A percentile compares a stretch with the other conserved stretches of the same genome.
Evolutionary conservation across 2,329 filamentous ascomycete genomes (phyloP).

Genomic region (Orbilia ellipsospora): DNA sequence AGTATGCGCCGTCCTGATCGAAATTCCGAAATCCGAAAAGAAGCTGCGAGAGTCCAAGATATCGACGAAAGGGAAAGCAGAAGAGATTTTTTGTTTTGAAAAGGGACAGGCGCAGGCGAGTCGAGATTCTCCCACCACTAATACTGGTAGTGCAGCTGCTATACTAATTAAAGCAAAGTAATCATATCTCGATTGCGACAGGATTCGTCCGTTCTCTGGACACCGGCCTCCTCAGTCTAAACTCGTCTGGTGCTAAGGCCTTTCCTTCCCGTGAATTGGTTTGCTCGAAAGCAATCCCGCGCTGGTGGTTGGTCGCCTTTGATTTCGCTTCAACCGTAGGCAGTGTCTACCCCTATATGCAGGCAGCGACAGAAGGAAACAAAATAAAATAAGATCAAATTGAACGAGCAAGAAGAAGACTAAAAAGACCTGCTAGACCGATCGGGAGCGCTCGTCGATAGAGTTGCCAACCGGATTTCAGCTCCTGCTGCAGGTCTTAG

Average conservation of each 20-base stretch:
- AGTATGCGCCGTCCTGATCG: too few species aligned
- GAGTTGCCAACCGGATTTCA: neutral
- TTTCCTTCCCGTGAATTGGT: slow-evolving; percentile 1
- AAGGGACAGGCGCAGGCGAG: neutral
- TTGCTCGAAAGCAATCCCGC: slow-evolving; percentile 1
- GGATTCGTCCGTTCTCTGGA: neutral
- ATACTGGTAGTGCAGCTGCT: too few species aligned
- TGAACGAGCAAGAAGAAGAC: neutral
- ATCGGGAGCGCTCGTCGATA: slow-evolving; percentile 17
- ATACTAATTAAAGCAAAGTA: too few species aligned
- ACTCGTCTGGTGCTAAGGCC: slow-evolving; percentile 8
- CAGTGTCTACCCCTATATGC: slow-evolving; percentile 44
- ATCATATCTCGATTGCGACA: slow-evolving; percentile 1
- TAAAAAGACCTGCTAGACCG: neutral
- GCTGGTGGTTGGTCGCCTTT: slow-evolving; percentile 22
- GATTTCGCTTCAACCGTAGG: slow-evolving; percentile 8
- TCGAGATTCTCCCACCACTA: too few species aligned
- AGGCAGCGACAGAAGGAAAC: slow-evolving; percentile 39
- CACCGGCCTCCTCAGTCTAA: neutral
- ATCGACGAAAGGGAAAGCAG: too few species aligned
- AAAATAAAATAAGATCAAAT: slow-evolving; percentile 5
- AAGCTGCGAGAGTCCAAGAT: neutral
- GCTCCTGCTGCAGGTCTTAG: slow-evolving; percentile 11
- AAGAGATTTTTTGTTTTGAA: neutral
- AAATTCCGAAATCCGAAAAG: neutral